Percentiles rank a stretch among this genome's conserved stretches.
phyloP scores from a whole-genome alignment of 106 monocot species.

The Ottelia alismoides region DNA sequence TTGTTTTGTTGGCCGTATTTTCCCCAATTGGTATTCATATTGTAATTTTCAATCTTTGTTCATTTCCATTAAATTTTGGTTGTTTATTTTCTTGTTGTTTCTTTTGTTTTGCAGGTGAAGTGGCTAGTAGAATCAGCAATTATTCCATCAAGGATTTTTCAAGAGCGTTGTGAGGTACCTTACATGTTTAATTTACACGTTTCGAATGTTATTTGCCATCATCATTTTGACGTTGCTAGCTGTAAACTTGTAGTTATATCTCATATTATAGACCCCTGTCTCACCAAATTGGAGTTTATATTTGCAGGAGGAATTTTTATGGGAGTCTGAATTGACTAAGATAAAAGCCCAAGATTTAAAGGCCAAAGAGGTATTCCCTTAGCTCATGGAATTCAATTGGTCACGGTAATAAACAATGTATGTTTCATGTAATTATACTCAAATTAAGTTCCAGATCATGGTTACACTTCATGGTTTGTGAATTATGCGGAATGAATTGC shows the following conservation, averaged over 20 bases:
- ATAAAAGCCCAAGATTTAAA: constrained; percentile 88
- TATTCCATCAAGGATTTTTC: constrained; percentile 67
- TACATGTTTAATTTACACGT: background rate
- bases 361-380: constrained; percentile 64
- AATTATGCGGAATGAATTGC: too few relatives aligned
- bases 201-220: background rate
- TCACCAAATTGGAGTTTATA: too few relatives aligned
- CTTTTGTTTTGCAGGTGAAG: constrained; percentile 43
- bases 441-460: background rate
- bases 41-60: too few relatives aligned
- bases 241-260: background rate
- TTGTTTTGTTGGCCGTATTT: too few relatives aligned
- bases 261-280: too few relatives aligned
- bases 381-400: too few relatives aligned
- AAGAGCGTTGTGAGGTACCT: constrained; percentile 90
- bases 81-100: too few relatives aligned
- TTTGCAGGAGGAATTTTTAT: constrained; percentile 86
- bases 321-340: constrained; percentile 76
- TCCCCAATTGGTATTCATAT: too few relatives aligned
- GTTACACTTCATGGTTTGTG: background rate
- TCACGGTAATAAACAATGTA: background rate
- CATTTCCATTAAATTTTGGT: too few relatives aligned
- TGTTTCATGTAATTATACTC: background rate
- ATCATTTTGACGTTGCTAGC: background rate
- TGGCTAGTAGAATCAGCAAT: constrained; percentile 64